Percentiles rank a stretch among this genome's conserved stretches.
Conservation (phyloP, 306 rosid genomes). For the Dalbergia cultrata region DNA sequence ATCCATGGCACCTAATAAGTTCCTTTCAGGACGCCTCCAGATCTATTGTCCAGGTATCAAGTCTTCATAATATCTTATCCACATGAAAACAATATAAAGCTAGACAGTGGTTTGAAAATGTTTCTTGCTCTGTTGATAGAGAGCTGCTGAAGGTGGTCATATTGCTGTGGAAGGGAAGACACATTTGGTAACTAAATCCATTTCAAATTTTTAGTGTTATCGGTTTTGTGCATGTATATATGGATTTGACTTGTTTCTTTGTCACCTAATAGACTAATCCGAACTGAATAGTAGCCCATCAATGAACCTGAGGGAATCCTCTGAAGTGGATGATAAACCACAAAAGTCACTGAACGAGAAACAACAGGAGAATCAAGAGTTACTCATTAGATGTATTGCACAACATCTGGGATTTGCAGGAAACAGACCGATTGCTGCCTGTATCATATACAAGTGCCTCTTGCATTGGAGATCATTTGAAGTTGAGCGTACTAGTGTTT, state of each 20-base stretch:
- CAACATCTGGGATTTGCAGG: conserved; percentile 65
- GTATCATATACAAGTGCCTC: conserved; percentile 65
- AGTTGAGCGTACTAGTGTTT: conserved; percentile 65
- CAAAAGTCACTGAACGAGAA: conserved; percentile 65
- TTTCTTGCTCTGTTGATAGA: conserved; percentile 62
- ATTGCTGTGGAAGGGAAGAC: conserved; percentile 63
- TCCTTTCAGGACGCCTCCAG: conserved; percentile 80
- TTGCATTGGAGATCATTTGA: conserved; percentile 72
- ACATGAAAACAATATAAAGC: conserved; percentile 35
- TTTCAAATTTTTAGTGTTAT: conserved; percentile 37
- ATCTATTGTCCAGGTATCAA: conserved; percentile 77
- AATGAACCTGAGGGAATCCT: conserved; percentile 64
- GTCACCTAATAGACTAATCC: conserved; percentile 51
- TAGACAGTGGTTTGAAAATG: conserved; percentile 30
- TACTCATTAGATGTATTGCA: conserved; percentile 62
- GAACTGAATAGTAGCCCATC: conserved; percentile 67
- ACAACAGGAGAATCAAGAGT: conserved; percentile 68
- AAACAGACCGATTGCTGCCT: conserved; percentile 67
- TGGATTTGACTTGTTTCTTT: conserved; percentile 49
- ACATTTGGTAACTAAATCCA: conserved; percentile 60
- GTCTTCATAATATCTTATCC: conserved; percentile 7
- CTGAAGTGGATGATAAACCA: conserved; percentile 60
- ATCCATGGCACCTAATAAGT: conserved; percentile 83
- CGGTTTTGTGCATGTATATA: conserved; percentile 29
- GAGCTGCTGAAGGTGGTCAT: conserved; percentile 79